Conservation (phyloP, 2,329 filamentous ascomycete species). For the Volutella citrinella region DNA sequence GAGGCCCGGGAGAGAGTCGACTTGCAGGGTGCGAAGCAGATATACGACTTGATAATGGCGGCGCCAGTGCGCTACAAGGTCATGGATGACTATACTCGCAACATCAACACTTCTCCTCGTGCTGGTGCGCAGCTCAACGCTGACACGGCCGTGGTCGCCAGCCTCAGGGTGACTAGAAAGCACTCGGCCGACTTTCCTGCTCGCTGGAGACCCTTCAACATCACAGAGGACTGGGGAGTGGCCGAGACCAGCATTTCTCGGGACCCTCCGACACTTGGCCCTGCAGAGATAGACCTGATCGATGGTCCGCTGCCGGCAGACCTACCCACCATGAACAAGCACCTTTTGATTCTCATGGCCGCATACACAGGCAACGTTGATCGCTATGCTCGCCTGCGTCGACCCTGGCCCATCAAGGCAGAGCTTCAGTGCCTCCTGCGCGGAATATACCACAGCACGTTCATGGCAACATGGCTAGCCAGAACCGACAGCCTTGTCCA, state of each 20-base stretch:
- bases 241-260: background rate
- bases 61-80: conserved; percentile 23
- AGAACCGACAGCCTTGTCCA: background rate
- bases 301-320: conserved; percentile 31
- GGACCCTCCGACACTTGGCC: background rate
- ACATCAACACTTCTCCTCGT: background rate
- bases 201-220: conserved; percentile 2
- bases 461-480: conserved; percentile 4
- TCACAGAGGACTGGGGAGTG: conserved; percentile 10
- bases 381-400: conserved; percentile 34
- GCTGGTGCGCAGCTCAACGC: conserved; percentile 11
- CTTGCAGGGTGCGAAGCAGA: conserved; percentile 11
- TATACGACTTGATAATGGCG: conserved; percentile 31
- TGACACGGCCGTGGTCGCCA: conserved; percentile 8
- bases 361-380: conserved; percentile 38
- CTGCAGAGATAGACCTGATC: background rate
- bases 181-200: background rate
- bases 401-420: conserved; percentile 12
- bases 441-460: conserved; percentile 6
- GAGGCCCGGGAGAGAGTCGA: conserved; percentile 33
- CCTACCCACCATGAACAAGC: conserved; percentile 34
- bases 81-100: conserved; percentile 35
- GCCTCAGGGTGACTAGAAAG: conserved; percentile 1
- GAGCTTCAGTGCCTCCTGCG: conserved; percentile 7
- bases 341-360: conserved; percentile 34